Evolutionary conservation across 768 basidiomycete species (phyloP).

Genomic region (Dacryopinax spathularia): DNA sequence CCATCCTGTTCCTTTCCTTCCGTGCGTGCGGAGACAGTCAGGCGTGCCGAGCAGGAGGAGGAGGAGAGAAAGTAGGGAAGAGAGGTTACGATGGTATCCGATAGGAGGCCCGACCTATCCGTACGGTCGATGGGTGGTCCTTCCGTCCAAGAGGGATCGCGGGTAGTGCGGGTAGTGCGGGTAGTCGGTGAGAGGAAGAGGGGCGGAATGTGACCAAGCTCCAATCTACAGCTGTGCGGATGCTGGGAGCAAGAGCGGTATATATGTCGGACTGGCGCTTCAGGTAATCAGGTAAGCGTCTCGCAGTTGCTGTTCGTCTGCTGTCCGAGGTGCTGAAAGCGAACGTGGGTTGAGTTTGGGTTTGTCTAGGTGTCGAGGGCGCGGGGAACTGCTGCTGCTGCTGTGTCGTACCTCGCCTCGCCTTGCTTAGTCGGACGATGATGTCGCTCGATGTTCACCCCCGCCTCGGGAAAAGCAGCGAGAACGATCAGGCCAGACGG

Average conservation of each 20-base stretch:
- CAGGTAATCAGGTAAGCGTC: neutral
- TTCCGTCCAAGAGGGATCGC: no score
- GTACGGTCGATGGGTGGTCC: no score
- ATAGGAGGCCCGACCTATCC: no score
- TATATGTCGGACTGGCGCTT: neutral
- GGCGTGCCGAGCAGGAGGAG: neutral
- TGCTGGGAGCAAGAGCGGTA: neutral
- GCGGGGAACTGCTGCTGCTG: no score
- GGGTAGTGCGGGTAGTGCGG: neutral
- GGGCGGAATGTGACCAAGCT: slow-evolving; percentile 3
- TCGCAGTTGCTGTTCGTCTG: neutral
- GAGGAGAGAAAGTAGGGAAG: no score
- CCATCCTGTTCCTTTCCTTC: neutral
- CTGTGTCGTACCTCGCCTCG: no score
- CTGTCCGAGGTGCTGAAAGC: neutral
- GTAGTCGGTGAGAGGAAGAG: neutral
- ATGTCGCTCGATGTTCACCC: no score
- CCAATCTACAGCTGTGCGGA: neutral
- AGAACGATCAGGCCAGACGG: no score
- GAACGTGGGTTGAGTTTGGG: neutral
- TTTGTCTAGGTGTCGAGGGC: neutral
- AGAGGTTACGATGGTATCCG: no score
- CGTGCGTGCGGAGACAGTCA: neutral
- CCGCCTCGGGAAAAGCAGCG: no score
- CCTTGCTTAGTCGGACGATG: no score